Base-by-base conservation (phyloP, 202 grass and related monocot genomes). In the Bolboschoenoplectus hybrid region DNA sequence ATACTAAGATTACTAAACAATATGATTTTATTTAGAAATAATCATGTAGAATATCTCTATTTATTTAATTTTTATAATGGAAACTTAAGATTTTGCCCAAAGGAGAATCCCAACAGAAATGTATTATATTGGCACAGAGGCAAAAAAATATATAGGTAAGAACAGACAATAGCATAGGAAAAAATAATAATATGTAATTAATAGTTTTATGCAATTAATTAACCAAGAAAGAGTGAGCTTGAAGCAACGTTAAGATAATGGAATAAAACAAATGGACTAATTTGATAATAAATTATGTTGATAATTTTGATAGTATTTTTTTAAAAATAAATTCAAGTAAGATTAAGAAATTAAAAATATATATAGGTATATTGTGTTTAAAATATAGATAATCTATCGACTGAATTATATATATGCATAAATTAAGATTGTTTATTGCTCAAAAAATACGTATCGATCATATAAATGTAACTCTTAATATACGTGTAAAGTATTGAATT, bases 1-100 rank as follows among this genome's bases (percentile, higher is more conserved):
- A 76, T 78, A 57, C 51, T 2, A 78, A 51, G 74, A 57, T 78
- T 13, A 57, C 7, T 76, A 34, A 35, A 76, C 4, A 55, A 76
- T 35, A 76, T 44, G 5, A 36, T 40, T n/a, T n/a, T 17, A 57
- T 78, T 39, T 78, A 38, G 74, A 78, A 52, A 78, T 55, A 36
- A 53, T 76, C 26, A 53, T 12, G 19, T 16, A 51, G 2, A 16
- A 44, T 53, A 9, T 55, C 47, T 36, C n/a, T 76, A 53, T 38
- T 76, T 52, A 4, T 75, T 63, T 10, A 3, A 3, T 61, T 16
- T 76, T 35, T 76, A 53, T 53, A 53, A 76, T 76, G 26, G 41
- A 36, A 38, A 47, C 2, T 75, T 9, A 35, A 75, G 4, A 76
- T 76, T 76, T 75, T 13, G 1, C 26, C 19, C 4, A 16, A 52